Evolutionary conservation across 345 rosid genomes (phyloP), one percentile per base, ranked within the genome.

Genomic region (Aquilaria yunnanensis): DNA sequence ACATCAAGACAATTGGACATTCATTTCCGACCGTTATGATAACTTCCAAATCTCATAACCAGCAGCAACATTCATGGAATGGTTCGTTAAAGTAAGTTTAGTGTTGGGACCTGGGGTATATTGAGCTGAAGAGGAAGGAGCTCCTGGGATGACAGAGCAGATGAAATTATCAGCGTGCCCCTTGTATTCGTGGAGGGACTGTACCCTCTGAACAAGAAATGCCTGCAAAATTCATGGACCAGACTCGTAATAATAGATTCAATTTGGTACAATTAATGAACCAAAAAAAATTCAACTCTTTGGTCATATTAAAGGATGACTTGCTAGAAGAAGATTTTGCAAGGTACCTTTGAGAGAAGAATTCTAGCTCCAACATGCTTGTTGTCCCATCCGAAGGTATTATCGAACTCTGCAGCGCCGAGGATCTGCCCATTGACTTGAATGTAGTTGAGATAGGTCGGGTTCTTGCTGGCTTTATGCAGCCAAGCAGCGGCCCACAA

Each of bases 401-500:
- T 86, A 61, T 88, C 94, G 68, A 70, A 81, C 12, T 91, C 85
- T 12, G 81, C 82, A 30, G 96, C 94, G 59, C 97, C 97, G 54
- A 88, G 81, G 11, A 70, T 72, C 64, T 81, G 88, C 33, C 97
- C 97, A 72, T 91, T 88, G 5, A 66, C 67, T 45, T 83, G 75
- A 56, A 91, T 91, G 72, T 91, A 91, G 45, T 67, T 61, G 64
- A 86, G 79, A 70, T 84, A 88, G 12, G 77, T 74, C 14, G 70
- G 60, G 72, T 83, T 81, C 76, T 64, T 78, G 45, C 96, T 84
- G 52, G 97, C 97, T 73, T 71, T 88, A 14, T 85, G 89, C 52
- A 91, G 75, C 97, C 96, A 88, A 65, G 96, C 87, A 49, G 97
- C 96, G 3, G 90, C 96, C 96, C 97, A 91, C 52, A 91, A 66